A percentile compares a stretch with the other conserved stretches of the same genome.
Conservation (phyloP, 495 filamentous ascomycete genomes). For the Pseudomonodictys pantanalensis region DNA sequence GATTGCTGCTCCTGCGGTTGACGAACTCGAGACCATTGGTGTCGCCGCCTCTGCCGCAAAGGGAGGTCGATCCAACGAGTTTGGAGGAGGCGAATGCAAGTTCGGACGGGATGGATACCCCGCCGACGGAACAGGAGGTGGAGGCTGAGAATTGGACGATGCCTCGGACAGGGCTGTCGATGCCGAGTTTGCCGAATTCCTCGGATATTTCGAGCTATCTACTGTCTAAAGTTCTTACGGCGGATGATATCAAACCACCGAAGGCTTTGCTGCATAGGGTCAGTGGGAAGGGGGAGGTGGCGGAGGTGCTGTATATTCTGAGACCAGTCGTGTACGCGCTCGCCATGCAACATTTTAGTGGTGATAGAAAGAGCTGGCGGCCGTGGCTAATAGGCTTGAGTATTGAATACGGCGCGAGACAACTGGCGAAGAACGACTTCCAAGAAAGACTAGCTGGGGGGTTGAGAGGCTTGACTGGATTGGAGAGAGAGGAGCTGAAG, state of each 20-base stretch:
- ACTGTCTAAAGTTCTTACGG: slow-evolving; percentile 84
- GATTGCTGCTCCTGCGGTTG: slow-evolving; percentile 75
- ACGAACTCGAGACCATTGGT: slow-evolving; percentile 84
- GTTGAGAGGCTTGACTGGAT: slow-evolving; percentile 66
- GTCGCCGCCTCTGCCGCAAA: slow-evolving; percentile 79
- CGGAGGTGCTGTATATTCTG: slow-evolving; percentile 87
- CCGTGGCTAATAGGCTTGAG: slow-evolving; percentile 88
- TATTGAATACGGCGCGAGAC: slow-evolving; percentile 82
- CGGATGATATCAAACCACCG: slow-evolving; percentile 93
- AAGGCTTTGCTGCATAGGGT: slow-evolving; percentile 74
- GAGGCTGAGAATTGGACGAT: slow-evolving; percentile 73
- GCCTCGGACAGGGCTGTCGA: slow-evolving; percentile 82
- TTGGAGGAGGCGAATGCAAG: slow-evolving; percentile 50
- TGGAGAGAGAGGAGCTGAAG: slow-evolving; percentile 84
- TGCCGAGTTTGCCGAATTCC: slow-evolving; percentile 76
- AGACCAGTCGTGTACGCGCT: slow-evolving; percentile 86
- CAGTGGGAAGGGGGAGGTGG: slow-evolving; percentile 66
- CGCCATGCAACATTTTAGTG: slow-evolving; percentile 67
- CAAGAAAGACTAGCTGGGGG: slow-evolving; percentile 64
- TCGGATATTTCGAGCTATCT: slow-evolving; percentile 81
- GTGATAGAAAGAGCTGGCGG: slow-evolving; percentile 65
- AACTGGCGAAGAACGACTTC: slow-evolving; percentile 72
- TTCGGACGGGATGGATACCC: slow-evolving; percentile 41
- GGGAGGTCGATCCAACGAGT: slow-evolving; percentile 65
- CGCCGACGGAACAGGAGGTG: slow-evolving; percentile 46